Evolutionary conservation across 2,329 filamentous ascomycete species (phyloP), one percentile per base, ranked within the genome.

Genomic region (Huntiella abstrusa): DNA sequence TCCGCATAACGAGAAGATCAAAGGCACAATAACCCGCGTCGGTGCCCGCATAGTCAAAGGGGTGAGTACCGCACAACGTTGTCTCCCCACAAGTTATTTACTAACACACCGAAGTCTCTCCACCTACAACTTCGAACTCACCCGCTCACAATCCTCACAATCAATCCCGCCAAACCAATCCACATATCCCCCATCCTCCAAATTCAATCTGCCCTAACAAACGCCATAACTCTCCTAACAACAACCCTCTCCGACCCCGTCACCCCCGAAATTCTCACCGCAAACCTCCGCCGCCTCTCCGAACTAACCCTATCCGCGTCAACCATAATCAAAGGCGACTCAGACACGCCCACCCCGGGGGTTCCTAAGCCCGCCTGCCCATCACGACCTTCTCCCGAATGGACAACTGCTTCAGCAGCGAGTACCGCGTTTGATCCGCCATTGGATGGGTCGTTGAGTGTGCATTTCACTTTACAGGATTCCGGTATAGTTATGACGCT

Each of bases 31-130:
- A 50, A 96, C 88, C 1, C 76, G 91, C 46, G 76, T 93, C 33
- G 91, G 91, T 35, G 84, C 84, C n/a, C 77, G 81, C 44, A 80
- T 98, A 52, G 80, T 93, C 52, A 94, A 93, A 60, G 88, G 86
- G 53, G 83, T 87, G 68, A 55, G 78, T 70, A 4, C 22, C 7
- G 8, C 22, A 28, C 22, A 28, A 7, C 22, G 7, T 7, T 4
- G 6, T 28, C 22, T 28, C 22, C 12, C 10, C 17, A 47, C 13
- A 13, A 43, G 17, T 19, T 19, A 12, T 5, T 45, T 17, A 41
- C 49, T 46, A 51, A 50, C 39, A 22, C 5, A 17, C 41, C 1
- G 19, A 54, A 83, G 80, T 80, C 81, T 51, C 71, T 93, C 51
- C 75, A 83, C 57, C 71, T 95, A 33, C 79, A 82, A 45, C 72